A percentile compares a stretch with the other conserved stretches of the same genome.
phyloP scores from a whole-genome alignment of 2,329 filamentous ascomycete species.

The Tolypocladium cylindrosporum region DNA sequence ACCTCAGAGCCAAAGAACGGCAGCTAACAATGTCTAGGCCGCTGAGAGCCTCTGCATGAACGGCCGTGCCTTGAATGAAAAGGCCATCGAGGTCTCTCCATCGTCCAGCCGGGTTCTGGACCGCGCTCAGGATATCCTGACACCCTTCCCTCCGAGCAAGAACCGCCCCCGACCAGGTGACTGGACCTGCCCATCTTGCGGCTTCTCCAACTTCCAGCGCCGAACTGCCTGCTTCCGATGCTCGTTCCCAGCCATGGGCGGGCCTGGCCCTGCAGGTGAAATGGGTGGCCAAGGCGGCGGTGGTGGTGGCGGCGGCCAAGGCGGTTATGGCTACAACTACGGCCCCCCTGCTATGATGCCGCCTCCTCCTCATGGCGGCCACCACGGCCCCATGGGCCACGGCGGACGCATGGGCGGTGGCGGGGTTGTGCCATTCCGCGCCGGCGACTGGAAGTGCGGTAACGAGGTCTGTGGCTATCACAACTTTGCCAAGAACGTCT shows the following conservation, averaged over 20 bases:
- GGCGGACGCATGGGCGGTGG: conserved; percentile 69
- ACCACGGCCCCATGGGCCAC: conserved; percentile 45
- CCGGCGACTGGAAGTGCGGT: conserved; percentile 97
- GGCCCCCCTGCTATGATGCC: conserved; percentile 73
- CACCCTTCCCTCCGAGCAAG: conserved; percentile 96
- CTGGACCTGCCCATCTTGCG: conserved; percentile 97
- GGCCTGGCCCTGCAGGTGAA: conserved; percentile 61
- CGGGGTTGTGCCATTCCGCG: conserved; percentile 89
- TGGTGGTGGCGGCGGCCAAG: conserved; percentile 11
- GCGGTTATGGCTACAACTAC: conserved; percentile 53
- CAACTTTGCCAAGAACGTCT: conserved; percentile 99
- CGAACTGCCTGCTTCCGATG: conserved; percentile 98
- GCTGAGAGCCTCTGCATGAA: conserved; percentile 99
- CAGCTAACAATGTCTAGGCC: conserved; percentile 44
- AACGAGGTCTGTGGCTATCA: conserved; percentile 96
- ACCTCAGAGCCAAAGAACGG: background rate
- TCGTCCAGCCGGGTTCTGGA: conserved; percentile 96
- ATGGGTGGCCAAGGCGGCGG: conserved; percentile 34
- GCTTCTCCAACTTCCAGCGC: conserved; percentile 98
- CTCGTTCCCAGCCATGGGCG: conserved; percentile 85
- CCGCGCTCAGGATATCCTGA: conserved; percentile 89
- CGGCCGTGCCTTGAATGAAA: conserved; percentile 92
- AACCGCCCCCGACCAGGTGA: conserved; percentile 94
- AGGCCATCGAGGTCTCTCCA: conserved; percentile 96
- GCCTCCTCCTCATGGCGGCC: conserved; percentile 64